Evolutionary conservation across 2,329 filamentous ascomycete species (phyloP).

Genomic region (Hymenoscyphus albidus): DNA sequence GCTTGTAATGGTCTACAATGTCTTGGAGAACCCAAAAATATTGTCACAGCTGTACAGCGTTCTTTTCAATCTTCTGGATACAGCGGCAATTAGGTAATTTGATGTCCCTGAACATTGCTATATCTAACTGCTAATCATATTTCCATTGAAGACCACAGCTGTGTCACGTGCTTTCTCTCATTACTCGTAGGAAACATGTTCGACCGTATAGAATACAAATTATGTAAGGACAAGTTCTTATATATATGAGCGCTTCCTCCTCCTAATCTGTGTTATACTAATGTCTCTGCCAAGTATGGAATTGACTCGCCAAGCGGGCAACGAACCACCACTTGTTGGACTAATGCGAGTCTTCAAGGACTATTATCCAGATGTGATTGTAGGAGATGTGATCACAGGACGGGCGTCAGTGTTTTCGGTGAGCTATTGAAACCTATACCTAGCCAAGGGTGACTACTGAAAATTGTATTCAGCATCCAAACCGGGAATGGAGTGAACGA

Average conservation of each 20-base stretch:
- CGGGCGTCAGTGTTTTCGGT: conserved; percentile 61
- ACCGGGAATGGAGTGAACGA: conserved; percentile 67
- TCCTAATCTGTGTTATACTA: conserved; percentile 8
- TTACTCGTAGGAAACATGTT: conserved; percentile 79
- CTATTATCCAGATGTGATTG: conserved; percentile 84
- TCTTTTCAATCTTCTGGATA: conserved; percentile 78
- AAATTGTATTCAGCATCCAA: conserved; percentile 53
- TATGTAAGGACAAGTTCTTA: conserved; percentile 47
- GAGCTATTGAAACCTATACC: conserved; percentile 9
- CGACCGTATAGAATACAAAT: conserved; percentile 78
- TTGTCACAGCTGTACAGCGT: conserved; percentile 70
- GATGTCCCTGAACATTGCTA: conserved; percentile 3
- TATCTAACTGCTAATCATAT: neutral
- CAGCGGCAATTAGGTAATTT: conserved; percentile 64
- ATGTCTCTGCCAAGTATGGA: conserved; percentile 43
- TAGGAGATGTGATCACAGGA: conserved; percentile 62
- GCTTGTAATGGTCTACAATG: conserved; percentile 72
- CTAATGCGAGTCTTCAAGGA: conserved; percentile 82
- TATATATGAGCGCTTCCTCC: conserved; percentile 10
- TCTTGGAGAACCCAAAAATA: conserved; percentile 58
- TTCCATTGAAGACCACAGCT: conserved; percentile 39
- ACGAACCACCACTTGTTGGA: conserved; percentile 70
- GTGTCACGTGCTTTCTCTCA: conserved; percentile 73
- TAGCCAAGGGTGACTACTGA: conserved; percentile 20
- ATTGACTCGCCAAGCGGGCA: conserved; percentile 58